Percentiles rank a stretch among this genome's conserved stretches.
These are phyloP conservation scores for Lippia alba DNA, from an alignment of 305 asterid species.

Conservation along the genomic window DNA sequence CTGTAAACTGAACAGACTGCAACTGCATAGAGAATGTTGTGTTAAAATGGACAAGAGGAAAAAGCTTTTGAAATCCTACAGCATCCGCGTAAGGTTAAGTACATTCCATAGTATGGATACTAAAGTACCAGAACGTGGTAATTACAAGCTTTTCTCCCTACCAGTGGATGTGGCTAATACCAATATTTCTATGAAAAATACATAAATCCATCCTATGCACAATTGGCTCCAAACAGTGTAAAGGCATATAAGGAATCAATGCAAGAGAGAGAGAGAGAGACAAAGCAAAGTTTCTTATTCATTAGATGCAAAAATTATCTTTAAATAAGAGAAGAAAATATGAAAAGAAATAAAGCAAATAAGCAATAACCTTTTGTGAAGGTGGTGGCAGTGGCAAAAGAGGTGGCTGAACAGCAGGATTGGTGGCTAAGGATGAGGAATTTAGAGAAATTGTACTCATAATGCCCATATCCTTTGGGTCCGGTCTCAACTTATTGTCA, in stretches of 20 bases:
- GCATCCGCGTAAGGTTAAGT: neutral
- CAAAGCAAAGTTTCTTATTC: neutral
- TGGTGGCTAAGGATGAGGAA: conserved; percentile 37
- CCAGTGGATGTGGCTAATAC: neutral
- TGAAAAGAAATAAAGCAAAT: conserved; percentile 9
- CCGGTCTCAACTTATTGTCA: conserved; percentile 38
- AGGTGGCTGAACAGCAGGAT: conserved; percentile 56
- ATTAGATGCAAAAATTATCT: neutral
- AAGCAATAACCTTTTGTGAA: conserved; percentile 54
- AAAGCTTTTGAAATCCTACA: conserved; percentile 17
- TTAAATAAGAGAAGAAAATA: neutral
- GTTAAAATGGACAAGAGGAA: conserved; percentile 6
- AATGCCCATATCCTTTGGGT: conserved; percentile 48
- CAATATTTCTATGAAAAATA: neutral
- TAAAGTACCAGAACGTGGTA: conserved; percentile 17
- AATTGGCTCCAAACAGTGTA: conserved; percentile 6
- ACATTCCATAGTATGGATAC: neutral
- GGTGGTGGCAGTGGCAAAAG: conserved; percentile 66
- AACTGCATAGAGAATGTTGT: conserved; percentile 37
- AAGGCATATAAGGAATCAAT: neutral
- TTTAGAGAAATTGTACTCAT: conserved; percentile 41
- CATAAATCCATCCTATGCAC: conserved; percentile 5
- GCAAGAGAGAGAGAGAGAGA: neutral
- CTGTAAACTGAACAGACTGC: conserved; percentile 51
- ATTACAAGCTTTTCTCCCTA: conserved; percentile 1